Percentiles rank a stretch among this genome's conserved stretches.
phyloP scores from a whole-genome alignment of 805 yeast genomes.

The Suhomyces prunicola region DNA sequence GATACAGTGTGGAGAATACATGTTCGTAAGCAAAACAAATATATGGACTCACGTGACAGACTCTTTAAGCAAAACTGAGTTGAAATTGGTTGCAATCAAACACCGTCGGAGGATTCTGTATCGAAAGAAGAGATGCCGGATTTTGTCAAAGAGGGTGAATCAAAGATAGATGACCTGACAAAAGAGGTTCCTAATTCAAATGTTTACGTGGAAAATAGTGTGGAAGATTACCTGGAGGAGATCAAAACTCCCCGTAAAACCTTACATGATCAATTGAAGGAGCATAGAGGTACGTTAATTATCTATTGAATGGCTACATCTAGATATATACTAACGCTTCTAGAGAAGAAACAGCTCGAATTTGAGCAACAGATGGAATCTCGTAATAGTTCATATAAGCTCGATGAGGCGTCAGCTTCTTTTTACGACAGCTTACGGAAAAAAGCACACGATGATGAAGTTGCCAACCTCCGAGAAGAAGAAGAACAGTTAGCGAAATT shows the following conservation, averaged over 20 bases:
- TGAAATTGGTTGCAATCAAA: neutral
- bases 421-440: conserved; percentile 30
- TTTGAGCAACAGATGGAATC: conserved; percentile 26
- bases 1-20: neutral
- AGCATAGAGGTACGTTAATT: conserved; percentile 33
- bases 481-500: conserved; percentile 13
- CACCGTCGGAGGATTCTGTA: neutral
- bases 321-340: conserved; percentile 9
- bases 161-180: neutral
- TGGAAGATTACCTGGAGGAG: conserved; percentile 6
- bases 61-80: neutral
- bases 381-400: conserved; percentile 39
- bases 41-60: neutral
- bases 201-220: neutral
- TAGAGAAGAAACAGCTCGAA: conserved; percentile 32
- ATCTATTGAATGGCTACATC: no score
- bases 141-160: conserved; percentile 8
- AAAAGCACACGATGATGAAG: conserved; percentile 16
- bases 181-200: neutral
- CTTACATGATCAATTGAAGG: conserved; percentile 40
- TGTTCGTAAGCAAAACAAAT: neutral
- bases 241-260: conserved; percentile 33
- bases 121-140: conserved; percentile 6
- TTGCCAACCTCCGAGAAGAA: conserved; percentile 19
- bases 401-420: conserved; percentile 34